phyloP scores from a whole-genome alignment of 2,329 filamentous ascomycete species.

The Aspergillus sp. region DNA sequence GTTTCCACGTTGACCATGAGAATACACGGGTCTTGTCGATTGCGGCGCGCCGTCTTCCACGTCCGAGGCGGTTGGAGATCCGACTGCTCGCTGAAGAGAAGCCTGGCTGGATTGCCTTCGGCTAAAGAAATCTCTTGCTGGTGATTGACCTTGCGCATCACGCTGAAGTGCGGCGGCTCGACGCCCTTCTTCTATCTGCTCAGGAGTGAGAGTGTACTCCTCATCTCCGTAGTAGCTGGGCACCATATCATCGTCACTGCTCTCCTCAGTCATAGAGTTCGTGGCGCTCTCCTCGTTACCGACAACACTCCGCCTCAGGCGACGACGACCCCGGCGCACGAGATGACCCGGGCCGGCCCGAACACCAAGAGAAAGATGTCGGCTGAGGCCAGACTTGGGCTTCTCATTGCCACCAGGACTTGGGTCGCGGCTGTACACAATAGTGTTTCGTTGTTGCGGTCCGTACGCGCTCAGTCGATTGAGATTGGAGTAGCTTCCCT shows the following conservation, averaged over 20 bases:
- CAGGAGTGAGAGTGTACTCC: slow-evolving; percentile 37
- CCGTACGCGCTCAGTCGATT: slow-evolving; percentile 33
- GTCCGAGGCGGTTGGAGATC: slow-evolving; percentile 29
- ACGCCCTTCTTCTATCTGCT: slow-evolving; percentile 33
- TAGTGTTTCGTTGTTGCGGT: slow-evolving; percentile 39
- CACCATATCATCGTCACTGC: slow-evolving; percentile 39
- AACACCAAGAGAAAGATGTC: slow-evolving; percentile 40
- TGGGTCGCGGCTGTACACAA: slow-evolving; percentile 39
- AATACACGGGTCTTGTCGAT: slow-evolving; percentile 23
- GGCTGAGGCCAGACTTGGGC: slow-evolving; percentile 32
- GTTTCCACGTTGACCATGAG: slow-evolving; percentile 28
- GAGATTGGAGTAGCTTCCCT: slow-evolving; percentile 28
- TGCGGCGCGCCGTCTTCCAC: slow-evolving; percentile 33
- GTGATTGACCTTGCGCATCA: slow-evolving; percentile 12
- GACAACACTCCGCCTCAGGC: slow-evolving; percentile 23
- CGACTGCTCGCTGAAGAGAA: slow-evolving; percentile 17
- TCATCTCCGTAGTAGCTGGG: slow-evolving; percentile 39
- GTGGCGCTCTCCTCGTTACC: slow-evolving; percentile 31
- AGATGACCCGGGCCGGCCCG: slow-evolving; percentile 41
- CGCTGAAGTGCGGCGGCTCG: slow-evolving; percentile 19
- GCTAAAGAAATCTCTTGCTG: slow-evolving; percentile 17
- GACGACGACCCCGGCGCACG: slow-evolving; percentile 28
- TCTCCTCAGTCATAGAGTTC: slow-evolving; percentile 30
- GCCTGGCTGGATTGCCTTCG: slow-evolving; percentile 29
- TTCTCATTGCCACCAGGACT: slow-evolving; percentile 31